phyloP scores from a whole-genome alignment of 495 filamentous ascomycete species.

The Apiosordaria backusii region DNA sequence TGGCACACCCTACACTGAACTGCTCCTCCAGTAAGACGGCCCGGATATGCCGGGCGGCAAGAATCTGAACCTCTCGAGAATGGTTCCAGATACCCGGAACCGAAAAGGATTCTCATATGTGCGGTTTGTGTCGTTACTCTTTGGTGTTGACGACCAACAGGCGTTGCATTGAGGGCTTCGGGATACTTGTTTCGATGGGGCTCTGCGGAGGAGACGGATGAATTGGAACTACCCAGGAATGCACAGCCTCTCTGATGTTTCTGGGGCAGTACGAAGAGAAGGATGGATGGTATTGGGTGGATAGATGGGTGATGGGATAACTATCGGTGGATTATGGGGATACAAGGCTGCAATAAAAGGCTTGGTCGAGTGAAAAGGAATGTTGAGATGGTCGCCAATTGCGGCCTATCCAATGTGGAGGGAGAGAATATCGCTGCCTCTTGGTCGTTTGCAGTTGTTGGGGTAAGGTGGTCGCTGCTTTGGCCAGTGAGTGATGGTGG shows the following conservation, averaged over 20 bases:
- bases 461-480: neutral
- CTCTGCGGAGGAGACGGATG: neutral
- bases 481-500: neutral
- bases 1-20: neutral
- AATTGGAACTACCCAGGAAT: no score
- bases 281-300: no score
- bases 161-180: neutral
- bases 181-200: neutral
- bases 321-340: no score
- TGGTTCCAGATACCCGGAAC: neutral
- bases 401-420: neutral
- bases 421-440: neutral
- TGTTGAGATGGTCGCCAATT: neutral
- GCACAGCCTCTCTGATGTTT: neutral
- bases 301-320: neutral
- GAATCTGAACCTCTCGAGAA: neutral
- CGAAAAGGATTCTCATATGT: conserved; percentile 1
- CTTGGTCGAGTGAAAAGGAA: neutral
- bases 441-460: neutral
- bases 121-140: neutral
- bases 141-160: neutral
- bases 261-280: neutral
- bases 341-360: neutral
- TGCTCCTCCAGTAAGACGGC: neutral
- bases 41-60: neutral